These are phyloP conservation scores for Xylaria scruposa DNA, from an alignment of 495 filamentous ascomycete genomes.

Conservation along the genomic window DNA sequence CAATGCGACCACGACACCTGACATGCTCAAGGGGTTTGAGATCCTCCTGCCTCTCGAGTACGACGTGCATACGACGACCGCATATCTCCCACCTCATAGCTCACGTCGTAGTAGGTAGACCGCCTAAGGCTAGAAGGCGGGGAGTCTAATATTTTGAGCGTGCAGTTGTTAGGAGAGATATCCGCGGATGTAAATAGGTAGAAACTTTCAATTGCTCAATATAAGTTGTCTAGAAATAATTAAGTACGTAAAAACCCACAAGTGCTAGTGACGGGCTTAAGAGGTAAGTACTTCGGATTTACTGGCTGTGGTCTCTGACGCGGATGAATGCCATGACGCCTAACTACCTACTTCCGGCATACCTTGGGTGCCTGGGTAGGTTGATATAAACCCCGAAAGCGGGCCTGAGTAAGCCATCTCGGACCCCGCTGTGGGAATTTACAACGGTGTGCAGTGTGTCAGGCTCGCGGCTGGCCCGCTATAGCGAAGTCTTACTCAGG, in stretches of 20 bases:
- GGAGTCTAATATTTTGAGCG: not conserved
- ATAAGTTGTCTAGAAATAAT: not conserved
- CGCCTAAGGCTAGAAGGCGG: not conserved
- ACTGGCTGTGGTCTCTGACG: not conserved
- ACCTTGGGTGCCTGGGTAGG: not conserved
- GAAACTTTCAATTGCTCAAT: not conserved
- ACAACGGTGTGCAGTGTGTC: slow-evolving; percentile 9
- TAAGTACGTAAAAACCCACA: not conserved
- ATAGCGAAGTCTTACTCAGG: slow-evolving; percentile 3
- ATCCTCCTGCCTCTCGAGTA: slow-evolving; percentile 5
- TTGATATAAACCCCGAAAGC: slow-evolving; percentile 2
- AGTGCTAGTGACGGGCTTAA: not conserved
- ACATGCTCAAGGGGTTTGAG: slow-evolving; percentile 8
- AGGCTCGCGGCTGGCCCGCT: not conserved
- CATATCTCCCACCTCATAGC: slow-evolving; percentile 2
- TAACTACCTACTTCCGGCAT: not conserved
- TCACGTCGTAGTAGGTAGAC: not conserved
- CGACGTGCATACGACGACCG: slow-evolving; percentile 21
- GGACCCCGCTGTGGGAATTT: slow-evolving; percentile 21
- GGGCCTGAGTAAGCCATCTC: slow-evolving; percentile 26
- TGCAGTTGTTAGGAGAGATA: not conserved
- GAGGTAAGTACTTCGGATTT: slow-evolving; percentile 1
- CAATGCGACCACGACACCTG: slow-evolving; percentile 11
- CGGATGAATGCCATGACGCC: not conserved
- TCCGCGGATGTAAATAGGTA: not conserved